Evolutionary conservation across 768 basidiomycete genomes (phyloP).

Genomic region (Podaxis sp.): DNA sequence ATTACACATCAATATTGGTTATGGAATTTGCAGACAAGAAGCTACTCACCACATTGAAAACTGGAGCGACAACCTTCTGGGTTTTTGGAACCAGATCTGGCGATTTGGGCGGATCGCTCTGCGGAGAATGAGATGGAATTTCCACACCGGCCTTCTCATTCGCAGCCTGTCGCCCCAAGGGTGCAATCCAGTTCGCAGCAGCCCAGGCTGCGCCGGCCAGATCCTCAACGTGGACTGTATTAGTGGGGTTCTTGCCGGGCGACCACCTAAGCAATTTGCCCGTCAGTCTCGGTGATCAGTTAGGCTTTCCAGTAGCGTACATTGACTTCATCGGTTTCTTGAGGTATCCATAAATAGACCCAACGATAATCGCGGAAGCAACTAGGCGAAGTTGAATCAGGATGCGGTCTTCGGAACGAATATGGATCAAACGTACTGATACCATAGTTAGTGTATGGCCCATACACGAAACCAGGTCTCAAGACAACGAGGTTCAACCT

Average conservation of each 20-base stretch:
- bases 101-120: slow-evolving; percentile 73
- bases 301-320: slow-evolving; percentile 38
- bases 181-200: slow-evolving; percentile 72
- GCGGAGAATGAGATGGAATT: slow-evolving; percentile 45
- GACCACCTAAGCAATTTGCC: slow-evolving; percentile 57
- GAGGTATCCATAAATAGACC: slow-evolving; percentile 78
- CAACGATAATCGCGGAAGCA: slow-evolving; percentile 69
- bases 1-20: slow-evolving; percentile 6
- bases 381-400: slow-evolving; percentile 40
- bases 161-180: slow-evolving; percentile 63
- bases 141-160: slow-evolving; percentile 65
- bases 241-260: slow-evolving; percentile 71
- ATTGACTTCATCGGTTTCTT: slow-evolving; percentile 85
- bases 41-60: slow-evolving; percentile 75
- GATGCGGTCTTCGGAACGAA: slow-evolving; percentile 8
- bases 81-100: slow-evolving; percentile 59
- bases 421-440: slow-evolving; percentile 45
- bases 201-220: slow-evolving; percentile 78
- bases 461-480: slow-evolving; percentile 74
- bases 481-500: slow-evolving; percentile 83
- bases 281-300: slow-evolving; percentile 17
- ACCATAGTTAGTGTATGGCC: slow-evolving; percentile 76
- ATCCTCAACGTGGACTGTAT: slow-evolving; percentile 79
- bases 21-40: slow-evolving; percentile 1
- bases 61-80: slow-evolving; percentile 61